Evolutionary conservation across 306 rosid species (phyloP), one percentile per base, ranked within the genome.

Genomic region (Pyrus pyrifolia): DNA sequence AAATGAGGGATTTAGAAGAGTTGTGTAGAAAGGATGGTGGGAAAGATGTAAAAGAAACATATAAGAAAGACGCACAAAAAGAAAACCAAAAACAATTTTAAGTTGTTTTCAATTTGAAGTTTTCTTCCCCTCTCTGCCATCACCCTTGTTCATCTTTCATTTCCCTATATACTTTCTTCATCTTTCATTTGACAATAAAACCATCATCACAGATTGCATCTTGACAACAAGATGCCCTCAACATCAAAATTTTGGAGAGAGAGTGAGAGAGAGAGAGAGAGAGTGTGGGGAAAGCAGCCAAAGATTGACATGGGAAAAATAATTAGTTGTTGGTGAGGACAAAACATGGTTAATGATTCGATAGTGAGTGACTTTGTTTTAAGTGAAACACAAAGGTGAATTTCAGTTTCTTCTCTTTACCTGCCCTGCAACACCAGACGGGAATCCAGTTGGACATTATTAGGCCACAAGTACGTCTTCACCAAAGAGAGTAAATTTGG

Each of bases 321-420:
- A 79, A 35, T 64, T 80, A 77, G 74, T 68, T 72, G 85, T 77
- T 82, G 88, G 66, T 81, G 84, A 89, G 71, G 91, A 93, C 96
- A 89, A 87, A 83, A 80, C 85, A 91, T 69, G 81, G 74, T 75
- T 67, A 86, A 82, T 82, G 81, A 83, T 86, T 83, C 52, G 68
- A 83, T 77, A 76, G 29, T 74, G 85, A 76, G 74, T 74, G 91
- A 83, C 85, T 91, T 84, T 81, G 87, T 87, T 87, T 88, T 86
- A 81, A 80, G 78, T 76, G 85, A 52, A 85, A 90, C 88, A 83
- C 70, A 64, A 87, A 79, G 87, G 88, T 84, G 89, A 87, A 55
- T 69, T 79, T 76, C 60, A 74, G 55, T 29, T 70, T 57, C 77
- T 62, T 59, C 79, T 44, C 74, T 70, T 81, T 40, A 84, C 83